Evolutionary conservation across 139 green algal species (phyloP).

Genomic region (Eudorina sp.): DNA sequence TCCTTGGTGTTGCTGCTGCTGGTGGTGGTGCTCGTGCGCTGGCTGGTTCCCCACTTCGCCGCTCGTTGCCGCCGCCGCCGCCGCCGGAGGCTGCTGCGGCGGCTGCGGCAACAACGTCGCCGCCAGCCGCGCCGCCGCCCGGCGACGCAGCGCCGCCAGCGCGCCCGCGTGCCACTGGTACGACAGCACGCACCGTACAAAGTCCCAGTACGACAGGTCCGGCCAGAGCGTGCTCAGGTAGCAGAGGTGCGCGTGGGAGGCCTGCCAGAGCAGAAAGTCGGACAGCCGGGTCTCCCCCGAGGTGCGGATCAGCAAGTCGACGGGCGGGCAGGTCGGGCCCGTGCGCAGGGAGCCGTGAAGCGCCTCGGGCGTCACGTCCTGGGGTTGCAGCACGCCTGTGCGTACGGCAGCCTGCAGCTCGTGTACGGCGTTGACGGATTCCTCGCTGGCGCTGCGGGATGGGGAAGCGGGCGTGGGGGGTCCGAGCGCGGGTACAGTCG

Average conservation of each 20-base stretch:
- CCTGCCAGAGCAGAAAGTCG: constrained; percentile 94
- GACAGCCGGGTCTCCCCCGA: constrained; percentile 90
- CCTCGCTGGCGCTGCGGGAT: constrained; percentile 69
- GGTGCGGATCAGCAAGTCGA: constrained; percentile 92
- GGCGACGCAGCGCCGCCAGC: constrained; percentile 3
- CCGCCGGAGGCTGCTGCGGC: no score
- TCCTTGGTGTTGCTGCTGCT: no score
- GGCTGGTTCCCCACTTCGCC: no score
- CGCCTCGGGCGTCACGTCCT: constrained; percentile 54
- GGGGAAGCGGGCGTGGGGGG: not conserved
- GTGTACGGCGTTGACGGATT: constrained; percentile 70
- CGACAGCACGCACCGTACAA: constrained; percentile 72
- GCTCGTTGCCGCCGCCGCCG: no score
- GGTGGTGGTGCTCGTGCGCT: no score
- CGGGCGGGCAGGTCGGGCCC: constrained; percentile 67
- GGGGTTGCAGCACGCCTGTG: constrained; percentile 30
- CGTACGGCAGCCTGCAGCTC: constrained; percentile 46
- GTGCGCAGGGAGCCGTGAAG: constrained; percentile 70
- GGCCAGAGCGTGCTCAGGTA: constrained; percentile 92
- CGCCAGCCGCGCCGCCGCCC: constrained; percentile 28
- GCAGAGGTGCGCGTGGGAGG: constrained; percentile 73
- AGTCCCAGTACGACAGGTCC: constrained; percentile 84
- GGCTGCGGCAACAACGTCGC: not conserved
- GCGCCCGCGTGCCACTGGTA: constrained; percentile 62
- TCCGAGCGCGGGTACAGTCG: no score